phyloP scores from a whole-genome alignment of 495 filamentous ascomycete species.

The Amniculicola lignicola region DNA sequence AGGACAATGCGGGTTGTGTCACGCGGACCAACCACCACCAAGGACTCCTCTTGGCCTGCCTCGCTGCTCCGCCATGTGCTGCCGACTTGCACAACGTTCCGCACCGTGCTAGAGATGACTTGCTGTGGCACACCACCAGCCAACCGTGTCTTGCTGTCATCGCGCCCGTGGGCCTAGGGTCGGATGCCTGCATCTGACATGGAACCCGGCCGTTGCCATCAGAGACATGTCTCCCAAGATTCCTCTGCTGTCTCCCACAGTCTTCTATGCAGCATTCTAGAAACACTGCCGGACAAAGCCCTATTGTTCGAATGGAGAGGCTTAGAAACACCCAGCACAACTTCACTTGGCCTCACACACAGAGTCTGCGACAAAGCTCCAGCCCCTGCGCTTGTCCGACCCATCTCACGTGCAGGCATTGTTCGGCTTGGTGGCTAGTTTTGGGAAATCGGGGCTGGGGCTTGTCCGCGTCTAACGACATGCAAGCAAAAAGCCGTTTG shows the following conservation, averaged over 20 bases:
- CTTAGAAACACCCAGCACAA: neutral
- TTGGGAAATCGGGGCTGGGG: neutral
- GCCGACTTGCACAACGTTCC: neutral
- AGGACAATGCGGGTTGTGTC: conserved; percentile 6
- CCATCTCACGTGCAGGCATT: conserved; percentile 23
- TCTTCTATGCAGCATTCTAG: conserved; percentile 18
- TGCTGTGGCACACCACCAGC: conserved; percentile 9
- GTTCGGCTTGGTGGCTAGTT: no score
- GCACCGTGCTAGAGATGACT: conserved; percentile 5
- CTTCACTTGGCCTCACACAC: neutral
- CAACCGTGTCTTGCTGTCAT: no score
- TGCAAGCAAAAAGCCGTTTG: conserved; percentile 8
- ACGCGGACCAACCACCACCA: neutral
- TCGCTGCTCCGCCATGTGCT: neutral
- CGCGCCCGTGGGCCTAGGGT: conserved; percentile 1
- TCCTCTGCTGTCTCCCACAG: conserved; percentile 5
- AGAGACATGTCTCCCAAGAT: conserved; percentile 4
- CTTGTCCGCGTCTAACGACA: neutral
- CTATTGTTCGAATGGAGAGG: conserved; percentile 1
- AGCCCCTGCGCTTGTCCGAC: conserved; percentile 10
- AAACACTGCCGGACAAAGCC: conserved; percentile 16
- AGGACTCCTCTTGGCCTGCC: neutral
- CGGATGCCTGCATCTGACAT: conserved; percentile 15
- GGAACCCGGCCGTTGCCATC: neutral
- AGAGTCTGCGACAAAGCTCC: neutral